Evolutionary conservation across 768 basidiomycete genomes (phyloP).

Genomic region (Mycena maculata): DNA sequence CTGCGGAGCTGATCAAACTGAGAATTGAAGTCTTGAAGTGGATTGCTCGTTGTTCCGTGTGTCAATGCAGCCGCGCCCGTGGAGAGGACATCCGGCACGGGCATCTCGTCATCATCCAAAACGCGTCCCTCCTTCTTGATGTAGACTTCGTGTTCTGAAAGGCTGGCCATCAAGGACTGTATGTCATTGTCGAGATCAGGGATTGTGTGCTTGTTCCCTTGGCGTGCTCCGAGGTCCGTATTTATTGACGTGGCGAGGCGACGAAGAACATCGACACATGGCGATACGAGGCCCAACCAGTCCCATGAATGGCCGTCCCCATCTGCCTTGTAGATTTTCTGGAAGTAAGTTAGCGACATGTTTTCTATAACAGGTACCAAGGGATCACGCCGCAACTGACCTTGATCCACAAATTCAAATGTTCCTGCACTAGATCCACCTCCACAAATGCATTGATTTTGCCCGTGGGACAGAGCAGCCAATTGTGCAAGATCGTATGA

Average conservation of each 20-base stretch:
- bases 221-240: constrained; percentile 41
- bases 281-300: constrained; percentile 27
- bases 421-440: constrained; percentile 49
- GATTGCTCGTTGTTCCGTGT: constrained; percentile 19
- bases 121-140: constrained; percentile 32
- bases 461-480: constrained; percentile 45
- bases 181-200: constrained; percentile 47
- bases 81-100: constrained; percentile 33
- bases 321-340: constrained; percentile 31
- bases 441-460: constrained; percentile 37
- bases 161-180: constrained; percentile 33
- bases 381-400: constrained; percentile 23
- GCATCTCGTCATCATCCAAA: constrained; percentile 30
- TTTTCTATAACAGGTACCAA: not conserved
- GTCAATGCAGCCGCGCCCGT: constrained; percentile 16
- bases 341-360: not conserved
- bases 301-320: constrained; percentile 30
- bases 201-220: constrained; percentile 44
- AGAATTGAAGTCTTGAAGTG: constrained; percentile 29
- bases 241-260: constrained; percentile 30
- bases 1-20: constrained; percentile 18
- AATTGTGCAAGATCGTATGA: constrained; percentile 44
- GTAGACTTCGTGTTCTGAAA: constrained; percentile 39
- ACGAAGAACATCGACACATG: constrained; percentile 39
- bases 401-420: constrained; percentile 34